Conservation (phyloP, 352 stramenopile species). For the Phytophthora hibernalis region DNA sequence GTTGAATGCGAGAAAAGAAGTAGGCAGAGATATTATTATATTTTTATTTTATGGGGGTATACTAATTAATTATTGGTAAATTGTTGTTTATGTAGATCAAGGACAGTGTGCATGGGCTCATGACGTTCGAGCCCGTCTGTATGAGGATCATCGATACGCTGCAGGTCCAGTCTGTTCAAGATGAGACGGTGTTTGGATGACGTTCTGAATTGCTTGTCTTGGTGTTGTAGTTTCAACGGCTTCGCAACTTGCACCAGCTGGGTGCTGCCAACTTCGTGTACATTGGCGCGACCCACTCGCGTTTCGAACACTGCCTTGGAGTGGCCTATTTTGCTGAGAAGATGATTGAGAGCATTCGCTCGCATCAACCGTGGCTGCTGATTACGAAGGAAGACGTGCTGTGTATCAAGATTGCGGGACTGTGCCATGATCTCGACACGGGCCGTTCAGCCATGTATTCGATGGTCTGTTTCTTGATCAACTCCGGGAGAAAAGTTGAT, state of each 20-base stretch:
- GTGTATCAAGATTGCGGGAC: constrained; percentile 82
- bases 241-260: constrained; percentile 96
- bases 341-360: constrained; percentile 82
- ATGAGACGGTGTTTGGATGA: background rate
- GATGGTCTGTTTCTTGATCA: constrained; percentile 79
- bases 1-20: constrained; percentile 63
- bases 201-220: background rate
- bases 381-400: constrained; percentile 82
- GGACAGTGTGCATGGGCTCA: constrained; percentile 80
- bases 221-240: constrained; percentile 88
- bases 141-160: constrained; percentile 86
- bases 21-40: constrained; percentile 10
- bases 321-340: constrained; percentile 94
- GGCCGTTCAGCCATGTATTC: constrained; percentile 87
- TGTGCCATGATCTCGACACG: constrained; percentile 84
- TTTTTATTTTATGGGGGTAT: background rate
- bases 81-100: constrained; percentile 64
- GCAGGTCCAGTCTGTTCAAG: constrained; percentile 45
- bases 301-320: constrained; percentile 92
- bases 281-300: constrained; percentile 78
- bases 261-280: constrained; percentile 92
- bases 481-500: constrained; percentile 48
- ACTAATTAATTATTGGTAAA: background rate
- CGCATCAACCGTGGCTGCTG: constrained; percentile 86
- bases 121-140: constrained; percentile 81